phyloP scores from a whole-genome alignment of 345 rosid genomes.

The Eucalyptus brandiana region DNA sequence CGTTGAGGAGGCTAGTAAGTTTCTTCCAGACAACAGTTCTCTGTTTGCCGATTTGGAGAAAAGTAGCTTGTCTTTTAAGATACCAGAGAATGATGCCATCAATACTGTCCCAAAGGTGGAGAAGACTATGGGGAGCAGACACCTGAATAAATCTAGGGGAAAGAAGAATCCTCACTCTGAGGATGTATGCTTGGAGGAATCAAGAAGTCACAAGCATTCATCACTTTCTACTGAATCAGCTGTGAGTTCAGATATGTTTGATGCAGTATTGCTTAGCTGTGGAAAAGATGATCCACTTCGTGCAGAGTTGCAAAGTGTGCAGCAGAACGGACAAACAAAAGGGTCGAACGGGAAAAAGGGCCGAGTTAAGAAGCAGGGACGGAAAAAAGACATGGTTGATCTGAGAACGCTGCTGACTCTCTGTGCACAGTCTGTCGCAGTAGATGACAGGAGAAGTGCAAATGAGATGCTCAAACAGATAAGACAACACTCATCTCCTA shows the following conservation, averaged over 20 bases:
- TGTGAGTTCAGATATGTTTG: slow-evolving; percentile 33
- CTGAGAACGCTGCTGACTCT: slow-evolving; percentile 35
- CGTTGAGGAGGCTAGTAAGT: slow-evolving; percentile 51
- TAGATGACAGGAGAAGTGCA: slow-evolving; percentile 23
- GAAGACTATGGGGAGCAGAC: not conserved
- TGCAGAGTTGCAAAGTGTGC: slow-evolving; percentile 16
- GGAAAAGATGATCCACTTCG: slow-evolving; percentile 15
- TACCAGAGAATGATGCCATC: slow-evolving; percentile 8
- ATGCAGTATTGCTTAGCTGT: slow-evolving; percentile 26
- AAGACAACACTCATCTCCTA: slow-evolving; percentile 25
- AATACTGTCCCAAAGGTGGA: not conserved
- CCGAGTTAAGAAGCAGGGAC: slow-evolving; percentile 24
- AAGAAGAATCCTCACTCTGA: slow-evolving; percentile 25
- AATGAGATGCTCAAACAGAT: slow-evolving; percentile 30
- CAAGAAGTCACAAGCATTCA: slow-evolving; percentile 41
- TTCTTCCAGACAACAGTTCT: slow-evolving; percentile 26
- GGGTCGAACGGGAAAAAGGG: slow-evolving; percentile 14
- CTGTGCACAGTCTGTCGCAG: slow-evolving; percentile 48
- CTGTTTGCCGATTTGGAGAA: slow-evolving; percentile 11
- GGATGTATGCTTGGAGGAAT: slow-evolving; percentile 5
- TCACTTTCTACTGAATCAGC: slow-evolving; percentile 21
- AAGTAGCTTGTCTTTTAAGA: slow-evolving; percentile 7
- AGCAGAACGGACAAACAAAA: slow-evolving; percentile 11
- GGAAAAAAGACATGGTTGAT: slow-evolving; percentile 34
- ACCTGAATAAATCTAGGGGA: slow-evolving; percentile 6